Evolutionary conservation across 768 basidiomycete species (phyloP), one percentile per base, ranked within the genome.

Genomic region (Agaricus subrufescens): DNA sequence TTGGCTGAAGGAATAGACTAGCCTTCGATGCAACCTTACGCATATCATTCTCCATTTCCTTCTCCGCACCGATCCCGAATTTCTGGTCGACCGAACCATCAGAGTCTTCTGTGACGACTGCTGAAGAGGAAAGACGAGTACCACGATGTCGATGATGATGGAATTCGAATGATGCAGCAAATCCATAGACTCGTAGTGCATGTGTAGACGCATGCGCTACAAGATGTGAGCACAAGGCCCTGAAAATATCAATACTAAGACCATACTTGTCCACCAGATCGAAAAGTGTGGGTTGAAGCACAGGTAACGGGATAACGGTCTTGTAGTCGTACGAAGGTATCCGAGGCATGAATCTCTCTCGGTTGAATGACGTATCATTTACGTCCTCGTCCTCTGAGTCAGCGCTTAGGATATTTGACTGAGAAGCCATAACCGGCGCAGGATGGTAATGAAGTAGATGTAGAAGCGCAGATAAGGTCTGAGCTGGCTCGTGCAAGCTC

Each of bases 261-360:
- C 72, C 73, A 61, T 89, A 89, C 65, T 90, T 89, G 68, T 89
- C 88, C 34, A 75, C 80, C 42, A 89, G 71, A 45, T 64, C 69
- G 63, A 84, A 77, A 60, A 89, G 71, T 46, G 76, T 61, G 12
- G 81, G 68, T 12, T 69, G 74, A 39, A 89, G 77, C 15, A 89
- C 67, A 23, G 87, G 87, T 9, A 85, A 73, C 1, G 88, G 88
- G 44, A 89, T 83, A 39, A 83, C 69, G 10, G 81, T 75, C 0
- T 70, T 66, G 31, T 69, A 65, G 61, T 79, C 72, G 60, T 77
- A 78, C 31, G 43, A 38, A 25, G 48, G 55, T 50, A 56, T 34
- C 34, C 55, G 30, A 25, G 55, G 39, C 42, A 56, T 14, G 27
- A 56, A 49, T 15, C 40, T 25, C 26, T 56, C 47, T 56, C 54